phyloP scores from a whole-genome alignment of 1,284 basidiomycete genomes.

The Marasmius sp. region DNA sequence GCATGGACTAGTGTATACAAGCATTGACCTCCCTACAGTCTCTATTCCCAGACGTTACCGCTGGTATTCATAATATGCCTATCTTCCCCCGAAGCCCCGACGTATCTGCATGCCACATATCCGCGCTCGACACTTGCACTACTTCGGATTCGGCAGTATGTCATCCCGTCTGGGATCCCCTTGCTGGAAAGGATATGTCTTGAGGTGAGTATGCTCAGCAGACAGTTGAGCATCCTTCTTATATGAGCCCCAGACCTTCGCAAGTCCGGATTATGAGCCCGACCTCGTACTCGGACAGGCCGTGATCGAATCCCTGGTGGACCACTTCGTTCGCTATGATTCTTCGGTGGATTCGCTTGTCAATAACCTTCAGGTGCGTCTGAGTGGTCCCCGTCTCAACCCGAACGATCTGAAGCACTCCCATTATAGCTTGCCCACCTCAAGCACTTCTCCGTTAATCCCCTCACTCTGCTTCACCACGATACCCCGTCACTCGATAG shows the following conservation, averaged over 20 bases:
- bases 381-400: background rate
- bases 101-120: conserved; percentile 59
- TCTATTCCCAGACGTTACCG: conserved; percentile 46
- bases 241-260: conserved; percentile 53
- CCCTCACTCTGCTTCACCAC: conserved; percentile 46
- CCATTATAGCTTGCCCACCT: conserved; percentile 53
- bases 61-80: conserved; percentile 60
- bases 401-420: background rate
- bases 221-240: background rate
- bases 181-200: conserved; percentile 52
- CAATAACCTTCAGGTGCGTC: conserved; percentile 58
- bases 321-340: conserved; percentile 54
- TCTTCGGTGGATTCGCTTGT: conserved; percentile 55
- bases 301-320: conserved; percentile 51
- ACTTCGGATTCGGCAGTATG: conserved; percentile 51
- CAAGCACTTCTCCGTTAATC: conserved; percentile 64
- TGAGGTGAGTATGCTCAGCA: conserved; percentile 34
- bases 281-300: conserved; percentile 60
- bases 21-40: conserved; percentile 20
- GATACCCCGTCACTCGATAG: conserved; percentile 23
- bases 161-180: conserved; percentile 43
- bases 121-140: conserved; percentile 56
- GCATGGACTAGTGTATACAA: background rate
- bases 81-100: conserved; percentile 54
- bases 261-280: conserved; percentile 57